Evolutionary conservation across 768 basidiomycete species (phyloP).

Genomic region (Candolleomyces aberdarensis): DNA sequence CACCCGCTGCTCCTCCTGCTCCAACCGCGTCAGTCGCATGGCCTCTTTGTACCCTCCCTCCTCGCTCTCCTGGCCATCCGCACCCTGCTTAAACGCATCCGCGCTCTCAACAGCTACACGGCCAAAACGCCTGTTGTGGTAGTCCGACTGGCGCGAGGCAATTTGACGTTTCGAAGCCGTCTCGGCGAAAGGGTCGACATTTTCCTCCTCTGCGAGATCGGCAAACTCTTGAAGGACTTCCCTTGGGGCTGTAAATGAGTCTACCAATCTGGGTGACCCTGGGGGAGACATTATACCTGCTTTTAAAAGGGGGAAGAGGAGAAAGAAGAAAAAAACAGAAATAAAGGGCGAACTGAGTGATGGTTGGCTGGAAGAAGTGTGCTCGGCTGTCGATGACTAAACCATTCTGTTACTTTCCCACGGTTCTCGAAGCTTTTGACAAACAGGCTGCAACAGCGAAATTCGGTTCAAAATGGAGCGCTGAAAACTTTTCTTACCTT

Average conservation of each 20-base stretch:
- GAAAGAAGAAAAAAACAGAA: neutral
- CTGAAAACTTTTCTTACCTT: slow-evolving; percentile 14
- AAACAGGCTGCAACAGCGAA: neutral
- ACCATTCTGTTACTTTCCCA: neutral
- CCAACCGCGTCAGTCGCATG: slow-evolving; percentile 86
- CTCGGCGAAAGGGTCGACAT: slow-evolving; percentile 89
- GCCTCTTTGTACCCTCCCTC: slow-evolving; percentile 90
- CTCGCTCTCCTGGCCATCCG: slow-evolving; percentile 68
- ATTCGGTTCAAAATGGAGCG: neutral
- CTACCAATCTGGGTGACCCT: slow-evolving; percentile 69
- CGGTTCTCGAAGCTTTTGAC: neutral
- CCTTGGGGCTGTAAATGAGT: slow-evolving; percentile 91
- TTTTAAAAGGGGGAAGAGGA: slow-evolving; percentile 13
- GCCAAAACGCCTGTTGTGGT: slow-evolving; percentile 88
- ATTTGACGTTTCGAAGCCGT: slow-evolving; percentile 93
- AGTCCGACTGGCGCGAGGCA: slow-evolving; percentile 89
- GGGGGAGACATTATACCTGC: slow-evolving; percentile 55
- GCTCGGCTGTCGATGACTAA: slow-evolving; percentile 10
- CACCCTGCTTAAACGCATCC: slow-evolving; percentile 69
- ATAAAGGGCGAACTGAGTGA: slow-evolving; percentile 8
- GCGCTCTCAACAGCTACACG: slow-evolving; percentile 79
- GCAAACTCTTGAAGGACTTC: slow-evolving; percentile 93
- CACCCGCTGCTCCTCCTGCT: slow-evolving; percentile 90
- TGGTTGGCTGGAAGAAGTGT: neutral
- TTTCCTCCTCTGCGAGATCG: slow-evolving; percentile 90